phyloP scores from a whole-genome alignment of 345 rosid species.

The Mangifera indica region DNA sequence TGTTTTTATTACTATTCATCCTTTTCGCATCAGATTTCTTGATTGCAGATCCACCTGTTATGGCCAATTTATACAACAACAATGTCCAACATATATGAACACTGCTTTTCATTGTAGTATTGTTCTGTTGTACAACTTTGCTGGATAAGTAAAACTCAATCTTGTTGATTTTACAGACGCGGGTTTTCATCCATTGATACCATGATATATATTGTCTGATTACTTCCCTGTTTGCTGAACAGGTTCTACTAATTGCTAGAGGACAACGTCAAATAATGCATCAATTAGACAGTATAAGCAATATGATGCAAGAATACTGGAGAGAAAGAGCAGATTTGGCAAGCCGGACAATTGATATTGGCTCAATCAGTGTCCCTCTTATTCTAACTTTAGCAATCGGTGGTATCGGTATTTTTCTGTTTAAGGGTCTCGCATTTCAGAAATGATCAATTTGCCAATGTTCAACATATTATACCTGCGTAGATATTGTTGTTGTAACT shows the following conservation, averaged over 20 bases:
- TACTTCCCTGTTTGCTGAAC: slow-evolving; percentile 19
- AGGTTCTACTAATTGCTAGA: slow-evolving; percentile 63
- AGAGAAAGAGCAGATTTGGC: slow-evolving; percentile 48
- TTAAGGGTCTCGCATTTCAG: slow-evolving; percentile 34
- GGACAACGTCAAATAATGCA: slow-evolving; percentile 90
- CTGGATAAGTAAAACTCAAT: too few relatives aligned
- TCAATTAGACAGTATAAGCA: slow-evolving; percentile 77
- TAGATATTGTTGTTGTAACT: neutral
- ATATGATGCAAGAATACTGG: slow-evolving; percentile 60
- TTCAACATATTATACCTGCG: neutral
- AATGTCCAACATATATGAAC: neutral
- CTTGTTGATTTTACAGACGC: neutral
- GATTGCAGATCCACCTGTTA: neutral
- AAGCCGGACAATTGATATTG: slow-evolving; percentile 34
- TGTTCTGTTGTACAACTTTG: neutral
- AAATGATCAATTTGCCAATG: slow-evolving; percentile 26
- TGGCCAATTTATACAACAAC: neutral
- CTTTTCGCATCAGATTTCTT: neutral
- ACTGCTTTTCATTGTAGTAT: neutral
- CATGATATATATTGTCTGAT: neutral
- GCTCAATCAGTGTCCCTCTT: slow-evolving; percentile 42
- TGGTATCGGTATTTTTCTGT: slow-evolving; percentile 51
- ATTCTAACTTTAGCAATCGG: slow-evolving; percentile 64
- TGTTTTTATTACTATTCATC: neutral
- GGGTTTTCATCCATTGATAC: neutral